Percentiles rank a stretch among this genome's conserved stretches.
phyloP scores from a whole-genome alignment of 2,329 filamentous ascomycete genomes.

The Calonectria leucothoes region DNA sequence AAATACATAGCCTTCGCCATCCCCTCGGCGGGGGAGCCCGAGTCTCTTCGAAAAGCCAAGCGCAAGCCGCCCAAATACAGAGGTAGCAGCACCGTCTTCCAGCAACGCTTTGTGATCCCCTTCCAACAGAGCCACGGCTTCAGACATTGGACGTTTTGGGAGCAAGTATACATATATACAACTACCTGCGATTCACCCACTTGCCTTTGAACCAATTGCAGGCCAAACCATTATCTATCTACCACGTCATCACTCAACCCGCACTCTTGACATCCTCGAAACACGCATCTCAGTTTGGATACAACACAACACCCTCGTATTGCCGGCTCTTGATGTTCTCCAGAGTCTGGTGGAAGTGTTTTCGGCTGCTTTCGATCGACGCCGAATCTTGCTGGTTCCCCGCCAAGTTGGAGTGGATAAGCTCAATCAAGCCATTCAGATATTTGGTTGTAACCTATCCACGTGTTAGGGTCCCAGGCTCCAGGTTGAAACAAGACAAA shows the following conservation, averaged over 20 bases:
- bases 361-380: slow-evolving; percentile 87
- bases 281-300: slow-evolving; percentile 56
- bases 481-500: neutral
- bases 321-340: slow-evolving; percentile 93
- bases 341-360: slow-evolving; percentile 94
- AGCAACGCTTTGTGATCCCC: neutral
- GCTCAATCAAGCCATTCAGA: slow-evolving; percentile 95
- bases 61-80: neutral
- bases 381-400: slow-evolving; percentile 85
- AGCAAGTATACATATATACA: slow-evolving; percentile 45
- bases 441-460: slow-evolving; percentile 89
- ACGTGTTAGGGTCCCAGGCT: slow-evolving; percentile 25
- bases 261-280: slow-evolving; percentile 7
- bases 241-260: slow-evolving; percentile 30
- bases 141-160: slow-evolving; percentile 19
- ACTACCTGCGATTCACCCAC: slow-evolving; percentile 33
- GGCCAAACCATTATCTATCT: slow-evolving; percentile 43
- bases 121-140: slow-evolving; percentile 5
- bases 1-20: neutral
- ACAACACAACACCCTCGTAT: slow-evolving; percentile 90
- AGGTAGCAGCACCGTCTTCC: neutral
- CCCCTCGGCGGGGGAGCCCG: neutral
- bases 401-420: slow-evolving; percentile 95
- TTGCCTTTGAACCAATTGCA: slow-evolving; percentile 17
- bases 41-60: neutral